Conservation (phyloP, 83 land plant species). For the Picea engelmannii region DNA sequence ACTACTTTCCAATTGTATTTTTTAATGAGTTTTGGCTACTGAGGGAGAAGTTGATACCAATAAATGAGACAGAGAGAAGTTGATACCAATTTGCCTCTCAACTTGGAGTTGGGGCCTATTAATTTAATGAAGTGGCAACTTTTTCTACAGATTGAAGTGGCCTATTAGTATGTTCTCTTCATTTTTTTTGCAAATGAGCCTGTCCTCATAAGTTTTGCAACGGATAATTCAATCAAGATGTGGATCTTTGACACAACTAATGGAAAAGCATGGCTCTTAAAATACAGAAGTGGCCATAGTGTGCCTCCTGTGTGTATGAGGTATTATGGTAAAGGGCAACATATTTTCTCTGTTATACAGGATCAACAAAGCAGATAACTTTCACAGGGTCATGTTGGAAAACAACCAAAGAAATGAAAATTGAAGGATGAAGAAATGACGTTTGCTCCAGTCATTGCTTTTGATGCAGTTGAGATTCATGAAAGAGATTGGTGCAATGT, state of each 20-base stretch:
- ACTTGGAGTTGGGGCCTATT: slow-evolving; percentile 90
- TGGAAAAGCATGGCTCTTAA: slow-evolving; percentile 87
- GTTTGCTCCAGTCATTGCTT: no score
- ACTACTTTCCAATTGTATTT: slow-evolving; percentile 87
- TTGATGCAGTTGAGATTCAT: no score
- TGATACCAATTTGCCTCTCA: slow-evolving; percentile 66
- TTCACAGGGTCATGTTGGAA: no score
- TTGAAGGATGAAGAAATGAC: no score
- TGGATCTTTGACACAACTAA: slow-evolving; percentile 97
- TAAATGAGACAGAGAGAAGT: slow-evolving; percentile 92
- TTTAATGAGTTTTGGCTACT: slow-evolving; percentile 98
- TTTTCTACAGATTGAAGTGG: slow-evolving; percentile 77
- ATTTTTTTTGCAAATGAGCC: slow-evolving; percentile 97
- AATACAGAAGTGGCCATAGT: slow-evolving; percentile 97
- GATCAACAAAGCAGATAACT: no score
- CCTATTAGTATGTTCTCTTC: slow-evolving; percentile 63
- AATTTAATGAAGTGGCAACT: slow-evolving; percentile 96
- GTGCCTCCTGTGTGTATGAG: slow-evolving; percentile 94
- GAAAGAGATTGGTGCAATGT: no score
- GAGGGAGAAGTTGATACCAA: slow-evolving; percentile 80
- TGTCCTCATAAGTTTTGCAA: slow-evolving; percentile 84
- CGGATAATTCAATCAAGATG: slow-evolving; percentile 98
- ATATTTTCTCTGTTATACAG: no score
- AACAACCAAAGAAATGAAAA: no score
- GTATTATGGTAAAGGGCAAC: slow-evolving; percentile 21